Evolutionary conservation across 1,284 basidiomycete genomes (phyloP), one percentile per base, ranked within the genome.

Genomic region (Austropuccinia psidii): DNA sequence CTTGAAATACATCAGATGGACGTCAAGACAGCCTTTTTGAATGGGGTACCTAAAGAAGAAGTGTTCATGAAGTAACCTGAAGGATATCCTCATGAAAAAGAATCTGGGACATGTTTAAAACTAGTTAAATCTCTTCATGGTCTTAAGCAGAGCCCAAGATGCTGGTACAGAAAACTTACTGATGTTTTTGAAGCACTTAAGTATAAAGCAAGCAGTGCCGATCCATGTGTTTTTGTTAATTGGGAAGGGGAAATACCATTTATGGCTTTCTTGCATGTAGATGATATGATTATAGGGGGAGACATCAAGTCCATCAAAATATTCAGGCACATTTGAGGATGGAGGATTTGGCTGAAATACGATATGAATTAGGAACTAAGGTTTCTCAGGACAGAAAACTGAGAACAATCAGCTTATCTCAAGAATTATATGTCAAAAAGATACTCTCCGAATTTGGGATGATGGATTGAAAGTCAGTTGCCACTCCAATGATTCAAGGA

Each of bases 1-100:
- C 13, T 62, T 1, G 60, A 62, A 3, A 27, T 62, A 15, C 33
- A 41, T 29, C 60, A 62, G 24, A 62, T 62, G 60, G 60, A 62
- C 29, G 60, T 24, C 5, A 13, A 21, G n/a, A 45, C 33, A 7
- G 39, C 60, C 2, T 62, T 62, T 29, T 21, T 62, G 2, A 43
- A 62, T 62, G 60, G 60, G 15, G 24, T 4, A 11, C 35, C 39
- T 24, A 39, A 62, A 6, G 35, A 62, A 13, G 37, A 24, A 43
- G 43, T 62, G 17, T 62, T 41, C 17, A 15, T 62, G 19, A 37
- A 39, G n/a, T 41, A 17, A 41, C 60, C 37, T 3, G 13, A 31
- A 21, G 35, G 60, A n/a, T n/a, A n/a, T n/a, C n/a, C n/a, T 17
- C 21, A 41, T 9, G n/a, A 57, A 6, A 5, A 17, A 29, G 27